Conservation (phyloP, 78 protist species). For the Dictyostelium citrinum region DNA sequence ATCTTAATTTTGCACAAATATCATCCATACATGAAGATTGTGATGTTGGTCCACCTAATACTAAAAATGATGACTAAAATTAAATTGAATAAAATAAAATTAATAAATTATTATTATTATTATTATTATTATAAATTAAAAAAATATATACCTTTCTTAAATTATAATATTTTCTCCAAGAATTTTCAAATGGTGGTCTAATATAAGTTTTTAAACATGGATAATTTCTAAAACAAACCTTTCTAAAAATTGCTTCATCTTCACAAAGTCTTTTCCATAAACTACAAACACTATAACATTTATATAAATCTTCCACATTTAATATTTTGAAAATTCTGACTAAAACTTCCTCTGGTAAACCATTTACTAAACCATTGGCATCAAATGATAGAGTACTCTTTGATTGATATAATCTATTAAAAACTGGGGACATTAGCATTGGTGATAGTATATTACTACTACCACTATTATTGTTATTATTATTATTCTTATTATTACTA, state of each 20-base stretch:
- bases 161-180: slow-evolving; percentile 67
- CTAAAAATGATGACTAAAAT: slow-evolving; percentile 70
- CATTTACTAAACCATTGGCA: slow-evolving; percentile 22
- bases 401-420: background rate
- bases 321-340: slow-evolving; percentile 15
- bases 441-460: background rate
- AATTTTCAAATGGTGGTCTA: slow-evolving; percentile 61
- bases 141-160: slow-evolving; percentile 42
- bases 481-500: background rate
- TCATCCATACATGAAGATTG: slow-evolving; percentile 76
- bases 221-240: slow-evolving; percentile 42
- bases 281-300: slow-evolving; percentile 10
- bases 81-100: background rate
- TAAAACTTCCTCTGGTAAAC: slow-evolving; percentile 58
- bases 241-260: slow-evolving; percentile 61
- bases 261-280: slow-evolving; percentile 58
- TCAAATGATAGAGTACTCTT: background rate
- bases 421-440: slow-evolving; percentile 4
- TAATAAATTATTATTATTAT: background rate
- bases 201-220: slow-evolving; percentile 33
- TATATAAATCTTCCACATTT: slow-evolving; percentile 28
- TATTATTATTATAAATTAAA: background rate
- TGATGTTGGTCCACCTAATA: slow-evolving; percentile 68
- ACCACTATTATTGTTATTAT: background rate
- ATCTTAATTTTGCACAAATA: slow-evolving; percentile 58